Evolutionary conservation across 2,329 filamentous ascomycete species (phyloP), one percentile per base, ranked within the genome.

Genomic region (Ascochyta pisi): DNA sequence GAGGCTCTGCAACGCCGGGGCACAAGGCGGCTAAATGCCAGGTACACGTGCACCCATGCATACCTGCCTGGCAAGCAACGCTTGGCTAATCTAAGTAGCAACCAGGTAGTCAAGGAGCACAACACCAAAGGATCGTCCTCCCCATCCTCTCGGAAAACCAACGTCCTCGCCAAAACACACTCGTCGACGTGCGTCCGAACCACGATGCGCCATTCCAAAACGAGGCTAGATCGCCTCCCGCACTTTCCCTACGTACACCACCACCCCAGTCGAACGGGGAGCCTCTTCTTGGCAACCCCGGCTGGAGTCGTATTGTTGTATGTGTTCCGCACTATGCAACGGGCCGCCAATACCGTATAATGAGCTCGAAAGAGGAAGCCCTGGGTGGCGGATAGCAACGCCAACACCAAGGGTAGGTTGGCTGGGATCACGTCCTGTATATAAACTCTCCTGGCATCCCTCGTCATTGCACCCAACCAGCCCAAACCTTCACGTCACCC

Each of bases 261-360:
- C 10, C 3, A 45, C 29, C 51, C 40, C 23, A 19, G 40, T 35
- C 27, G n/a, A 19, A 22, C 42, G 41, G 22, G 37, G 42, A 56
- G 42, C 53, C 37, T 50, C 47, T 35, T 46, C 42, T 47, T 47
- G 53, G 31, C 37, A 34, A 39, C 13, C n/a, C 22, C 22, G 29
- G 22, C 41, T 56, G 46, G 46, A 19, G 19, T 22, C 10, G 27
- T 31, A 13, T 15, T 31, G 12, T 31, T 31, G 12, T 31, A 13
- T 26, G 42, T 34, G 16, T 33, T 26, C 26, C 42, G 38, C 53
- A 56, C 41, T 56, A 33, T 50, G 46, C 31, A 47, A 27, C 53
- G 53, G 53, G 41, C 53, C 53, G 53, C 26, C 53, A 50, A 22
- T 42, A 56, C 53, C 53, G 53, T 50, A 19, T 27, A 41, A 10